These are phyloP conservation scores for Chamaecrista fasciculata DNA, from an alignment of 306 rosid species.

Conservation along the genomic window DNA sequence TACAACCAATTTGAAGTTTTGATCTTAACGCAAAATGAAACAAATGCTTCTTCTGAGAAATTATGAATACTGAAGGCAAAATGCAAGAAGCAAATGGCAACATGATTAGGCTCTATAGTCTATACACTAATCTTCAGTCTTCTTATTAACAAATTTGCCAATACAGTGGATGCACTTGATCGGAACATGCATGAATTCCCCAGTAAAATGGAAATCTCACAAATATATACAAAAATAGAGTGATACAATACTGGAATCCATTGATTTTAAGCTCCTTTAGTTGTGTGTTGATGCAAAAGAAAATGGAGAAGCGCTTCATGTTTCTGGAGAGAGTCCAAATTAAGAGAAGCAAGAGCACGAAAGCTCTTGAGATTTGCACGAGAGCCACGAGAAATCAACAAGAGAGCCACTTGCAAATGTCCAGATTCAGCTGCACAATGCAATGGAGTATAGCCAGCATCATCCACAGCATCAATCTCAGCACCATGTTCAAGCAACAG, in stretches of 20 bases:
- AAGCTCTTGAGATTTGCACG: slow-evolving; percentile 25
- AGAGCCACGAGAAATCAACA: slow-evolving; percentile 58
- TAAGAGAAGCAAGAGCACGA: neutral
- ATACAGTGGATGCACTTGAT: too few species aligned
- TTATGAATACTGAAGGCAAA: too few species aligned
- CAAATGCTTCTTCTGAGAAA: too few species aligned
- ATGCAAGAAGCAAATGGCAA: too few species aligned
- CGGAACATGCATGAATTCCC: too few species aligned
- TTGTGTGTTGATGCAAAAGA: neutral
- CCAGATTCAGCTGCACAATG: slow-evolving; percentile 75
- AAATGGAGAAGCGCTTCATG: neutral
- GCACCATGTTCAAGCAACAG: slow-evolving; percentile 65
- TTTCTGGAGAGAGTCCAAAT: neutral
- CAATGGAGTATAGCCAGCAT: slow-evolving; percentile 65
- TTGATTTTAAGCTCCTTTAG: neutral
- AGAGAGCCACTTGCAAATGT: slow-evolving; percentile 53
- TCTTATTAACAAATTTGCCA: too few species aligned
- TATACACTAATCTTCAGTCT: too few species aligned
- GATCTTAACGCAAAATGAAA: too few species aligned
- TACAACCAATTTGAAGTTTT: too few species aligned
- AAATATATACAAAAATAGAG: neutral
- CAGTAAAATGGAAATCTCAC: slow-evolving; percentile 1
- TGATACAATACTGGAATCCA: neutral
- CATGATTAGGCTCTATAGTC: too few species aligned
- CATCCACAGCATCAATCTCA: slow-evolving; percentile 54